Base-by-base conservation (phyloP, 164 flowering plant species). In the Stephania yunnanensis region DNA sequence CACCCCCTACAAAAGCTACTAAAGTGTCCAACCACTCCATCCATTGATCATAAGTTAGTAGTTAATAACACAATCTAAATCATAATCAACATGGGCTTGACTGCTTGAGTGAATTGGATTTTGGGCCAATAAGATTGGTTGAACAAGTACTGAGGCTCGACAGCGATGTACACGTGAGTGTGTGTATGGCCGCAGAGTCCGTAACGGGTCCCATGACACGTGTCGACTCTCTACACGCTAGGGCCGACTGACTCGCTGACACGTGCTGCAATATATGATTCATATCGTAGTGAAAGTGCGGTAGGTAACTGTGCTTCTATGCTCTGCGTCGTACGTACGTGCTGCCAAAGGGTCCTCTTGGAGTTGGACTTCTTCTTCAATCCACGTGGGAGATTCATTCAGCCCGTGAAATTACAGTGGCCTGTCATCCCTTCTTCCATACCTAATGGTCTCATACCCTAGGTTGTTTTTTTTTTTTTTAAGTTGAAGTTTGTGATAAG, bases 121-220 rank as follows among this genome's bases (percentile, higher is more conserved):
- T 36, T 36, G 42, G 42, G 42, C 42, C 42, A 36, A 36, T 36
- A 2, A 36, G 42, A 36, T 36, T 36, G 42, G 42, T 36, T 36
- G 66, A 22, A 17, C 65, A 12, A 7, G n/a, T 20, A 58, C 22
- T 15, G 65, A 19, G 65, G 65, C 42, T 17, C n/a, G 65, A 58
- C 65, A 58, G 65, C 15, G 29, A 61, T 61, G 66, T 61, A 61
- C 66, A 61, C 66, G 66, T 61, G 66, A 61, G 66, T 61, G 25
- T 61, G 42, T 36, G 66, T 61, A 61, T 61, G 66, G 66, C 66
- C 66, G 25, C 66, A 61, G 66, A 19, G 66, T 61, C n/a, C 2
- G 22, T n/a, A n/a, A 7, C 64, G 7, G 64, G 64, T 19, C 64
- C 64, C 64, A 61, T 25, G 66, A 3, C 22, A 61, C 66, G 66